Evolutionary conservation across 2,329 filamentous ascomycete genomes (phyloP), one percentile per base, ranked within the genome.

Genomic region (Penicillium sp.): DNA sequence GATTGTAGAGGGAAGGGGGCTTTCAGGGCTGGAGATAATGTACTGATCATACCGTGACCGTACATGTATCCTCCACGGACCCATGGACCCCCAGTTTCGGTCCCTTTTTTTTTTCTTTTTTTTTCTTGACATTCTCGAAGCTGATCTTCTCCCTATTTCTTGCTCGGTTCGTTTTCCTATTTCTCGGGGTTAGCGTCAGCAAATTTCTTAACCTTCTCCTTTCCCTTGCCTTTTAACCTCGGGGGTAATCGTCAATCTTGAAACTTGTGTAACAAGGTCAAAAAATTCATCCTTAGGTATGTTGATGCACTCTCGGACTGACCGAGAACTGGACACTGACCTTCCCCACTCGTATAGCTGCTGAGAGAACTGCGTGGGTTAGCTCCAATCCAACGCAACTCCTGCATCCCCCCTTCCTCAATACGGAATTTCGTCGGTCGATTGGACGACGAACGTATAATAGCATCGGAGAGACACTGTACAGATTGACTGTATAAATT

Each of bases 41-140:
- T 42, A 42, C 16, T 4, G n/a, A 21, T 42, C 19, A 42, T 22
- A 42, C 19, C 39, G 13, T 42, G 19, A 42, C 39, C 4, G 19
- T 42, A 42, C 39, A 22, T 22, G 19, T 22, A 42, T 4, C 35
- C 39, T 19, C 11, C 39, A 42, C 39, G 39, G 39, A 42, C 39
- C 39, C 39, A 42, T 21, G 19, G 39, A 42, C 39, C 39, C 39
- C 39, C 39, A 42, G 39, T 42, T 42, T 39, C 42, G 47, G 54
- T 53, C 54, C 61, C 51, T 55, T 54, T 60, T 56, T 47, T 54
- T 52, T 54, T 52, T 42, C 37, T 33, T 42, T n/a, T 58, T 46
- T 51, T 39, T 42, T 42, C 37, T 58, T 46, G 48, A 46, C 44
- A 46, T 46, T 46, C 44, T 13, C n/a, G 19, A 22, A 42, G 19